Base-by-base conservation (phyloP, 2,329 filamentous ascomycete species). In the Penicillium olsonii region DNA sequence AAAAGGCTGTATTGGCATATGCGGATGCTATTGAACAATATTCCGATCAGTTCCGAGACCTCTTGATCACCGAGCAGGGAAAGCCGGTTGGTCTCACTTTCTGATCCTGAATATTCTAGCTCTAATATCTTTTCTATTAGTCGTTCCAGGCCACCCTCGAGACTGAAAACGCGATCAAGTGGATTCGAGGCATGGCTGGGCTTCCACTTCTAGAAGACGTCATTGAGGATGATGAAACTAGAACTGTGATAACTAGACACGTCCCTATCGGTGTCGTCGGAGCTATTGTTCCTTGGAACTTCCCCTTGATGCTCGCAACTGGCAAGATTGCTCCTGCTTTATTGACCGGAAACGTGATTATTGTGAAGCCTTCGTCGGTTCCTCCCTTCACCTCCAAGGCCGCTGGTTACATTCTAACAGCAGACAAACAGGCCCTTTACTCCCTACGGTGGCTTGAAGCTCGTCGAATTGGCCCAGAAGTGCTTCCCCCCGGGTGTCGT, bases 391-490 rank as follows among this genome's bases (percentile, higher is more conserved):
- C n/a, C n/a, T n/a, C n/a, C n/a, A n/a, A n/a, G n/a, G n/a, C n/a
- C n/a, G n/a, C n/a, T n/a, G n/a, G n/a, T n/a, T n/a, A n/a, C n/a
- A n/a, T n/a, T n/a, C n/a, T n/a, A n/a, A n/a, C n/a, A n/a, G n/a
- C n/a, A n/a, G n/a, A n/a, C n/a, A n/a, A n/a, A n/a, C n/a, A 31
- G 29, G 29, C 57, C 55, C 0, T 61, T 55, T n/a, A 61, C 81
- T 75, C 12, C 82, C 77, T 65, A 82, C 80, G 2, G 79, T 78
- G 1, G 80, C 64, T 66, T 82, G 44, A 80, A 80, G 52, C 71
- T 79, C 52, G 70, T 69, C 51, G 78, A 82, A 57, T 63, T 81
- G 6, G 72, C 67, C 5, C 69, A 75, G 51, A 60, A 69, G 1
- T 63, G 78, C 34, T 70, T 82, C 7, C 80, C 80, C 0, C 72